Conservation (phyloP, 2,329 filamentous ascomycete genomes). For the Penicillium sp. region DNA sequence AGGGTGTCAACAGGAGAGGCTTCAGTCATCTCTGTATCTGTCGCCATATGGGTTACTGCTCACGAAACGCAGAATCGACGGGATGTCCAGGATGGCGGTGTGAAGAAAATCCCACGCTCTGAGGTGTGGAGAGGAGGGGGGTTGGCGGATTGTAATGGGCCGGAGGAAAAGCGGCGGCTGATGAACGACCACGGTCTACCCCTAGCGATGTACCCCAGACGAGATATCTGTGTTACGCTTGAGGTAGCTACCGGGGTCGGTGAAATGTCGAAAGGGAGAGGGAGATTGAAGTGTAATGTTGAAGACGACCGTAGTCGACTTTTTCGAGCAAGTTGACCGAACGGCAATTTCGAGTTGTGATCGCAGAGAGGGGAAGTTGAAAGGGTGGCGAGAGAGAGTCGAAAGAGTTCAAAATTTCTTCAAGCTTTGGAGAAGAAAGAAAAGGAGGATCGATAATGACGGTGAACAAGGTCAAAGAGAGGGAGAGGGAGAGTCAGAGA, state of each 20-base stretch:
- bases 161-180: slow-evolving; percentile 4
- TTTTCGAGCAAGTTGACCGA: slow-evolving; percentile 3
- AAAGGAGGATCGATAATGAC: slow-evolving; percentile 5
- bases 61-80: slow-evolving; percentile 18
- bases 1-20: slow-evolving; percentile 42
- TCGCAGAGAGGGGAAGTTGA: slow-evolving; percentile 8
- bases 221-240: slow-evolving; percentile 40
- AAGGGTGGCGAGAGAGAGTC: background rate
- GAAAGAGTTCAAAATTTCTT: background rate
- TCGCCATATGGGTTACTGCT: slow-evolving; percentile 35
- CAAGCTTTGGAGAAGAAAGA: slow-evolving; percentile 9
- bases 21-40: slow-evolving; percentile 39
- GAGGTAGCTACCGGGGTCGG: slow-evolving; percentile 38
- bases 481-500: slow-evolving; percentile 3
- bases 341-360: background rate
- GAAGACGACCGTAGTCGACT: slow-evolving; percentile 14
- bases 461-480: slow-evolving; percentile 6
- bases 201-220: slow-evolving; percentile 42
- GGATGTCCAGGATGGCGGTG: slow-evolving; percentile 26
- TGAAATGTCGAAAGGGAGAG: slow-evolving; percentile 5
- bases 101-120: background rate
- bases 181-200: slow-evolving; percentile 35
- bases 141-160: background rate
- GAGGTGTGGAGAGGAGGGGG: background rate
- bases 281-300: background rate